A percentile compares a stretch with the other conserved stretches of the same genome.
These are phyloP conservation scores for Botrytis hyacinthi DNA, from an alignment of 2,329 filamentous ascomycete species.

Conservation along the genomic window DNA sequence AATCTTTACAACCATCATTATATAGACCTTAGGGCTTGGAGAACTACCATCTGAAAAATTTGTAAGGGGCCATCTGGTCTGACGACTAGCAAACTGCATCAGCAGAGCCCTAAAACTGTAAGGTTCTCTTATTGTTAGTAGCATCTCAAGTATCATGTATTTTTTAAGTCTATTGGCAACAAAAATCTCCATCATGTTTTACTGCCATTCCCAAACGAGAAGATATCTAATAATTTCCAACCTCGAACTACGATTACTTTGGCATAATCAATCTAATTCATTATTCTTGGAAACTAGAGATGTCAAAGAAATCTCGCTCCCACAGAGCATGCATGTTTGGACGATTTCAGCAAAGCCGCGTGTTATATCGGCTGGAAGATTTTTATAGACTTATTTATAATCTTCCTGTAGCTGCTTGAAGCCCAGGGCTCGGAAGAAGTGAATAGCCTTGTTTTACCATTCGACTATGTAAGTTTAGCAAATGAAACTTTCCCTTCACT, in stretches of 20 bases:
- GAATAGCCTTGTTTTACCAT: neutral
- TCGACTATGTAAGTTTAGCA: neutral
- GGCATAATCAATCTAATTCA: rapidly evolving
- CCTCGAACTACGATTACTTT: neutral
- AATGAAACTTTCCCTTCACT: neutral
- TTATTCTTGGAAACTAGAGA: neutral
- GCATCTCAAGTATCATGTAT: neutral
- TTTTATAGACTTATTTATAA: neutral
- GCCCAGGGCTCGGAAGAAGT: neutral
- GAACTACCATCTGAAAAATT: neutral
- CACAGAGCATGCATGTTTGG: too few relatives aligned
- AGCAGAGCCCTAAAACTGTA: neutral
- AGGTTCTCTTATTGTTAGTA: neutral
- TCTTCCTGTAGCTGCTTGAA: neutral
- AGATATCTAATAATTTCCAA: rapidly evolving
- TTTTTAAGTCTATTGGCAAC: neutral
- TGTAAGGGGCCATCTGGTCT: neutral
- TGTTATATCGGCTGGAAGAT: neutral
- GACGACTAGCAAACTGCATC: neutral
- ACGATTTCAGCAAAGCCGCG: too few relatives aligned
- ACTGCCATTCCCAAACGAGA: rapidly evolving
- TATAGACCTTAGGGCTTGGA: neutral
- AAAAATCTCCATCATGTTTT: too few relatives aligned
- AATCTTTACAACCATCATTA: rapidly evolving
- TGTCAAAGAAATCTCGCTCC: neutral